Base-by-base conservation (phyloP, 75 land plant genomes). In the Azolla pinnata region DNA sequence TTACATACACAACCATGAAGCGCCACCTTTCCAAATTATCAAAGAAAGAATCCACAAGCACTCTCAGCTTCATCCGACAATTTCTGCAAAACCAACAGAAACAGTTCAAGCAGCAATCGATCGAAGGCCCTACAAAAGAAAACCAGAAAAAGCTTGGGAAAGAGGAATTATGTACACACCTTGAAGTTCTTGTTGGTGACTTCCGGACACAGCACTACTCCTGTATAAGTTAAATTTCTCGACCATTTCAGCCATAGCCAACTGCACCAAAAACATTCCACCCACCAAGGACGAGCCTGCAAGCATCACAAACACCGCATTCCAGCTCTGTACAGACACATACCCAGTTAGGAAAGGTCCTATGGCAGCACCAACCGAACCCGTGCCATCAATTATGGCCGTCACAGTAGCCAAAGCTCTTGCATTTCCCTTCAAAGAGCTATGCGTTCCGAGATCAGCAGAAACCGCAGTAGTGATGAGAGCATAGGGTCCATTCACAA, bases 301-400 rank as follows among this genome's bases (percentile, higher is more conserved):
- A 26, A 75, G 68, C 73, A 75, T 65, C 25, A 38, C 56, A 55
- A 77, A 77, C 21, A 77, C 80, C 14, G 30, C 68, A 29, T 44
- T 59, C 80, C 80, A 77, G 16, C 80, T 65, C 31, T 12, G 31
- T 27, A 16, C 49, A 54, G 62, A 57, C 33, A 57, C 45, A 45
- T 56, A 70, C 17, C 74, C 74, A 8, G 63, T 71, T 24, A 71
- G 18, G 26, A 52, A 33, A 7, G 67, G 67, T 5, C 63, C 65
- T 20, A 69, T 26, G 9, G 72, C 72, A 10, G 72, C 72, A 25
- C 72, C 72, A 53, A 60, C 38, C 1, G 72, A 69, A 3, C 72
- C 64, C 18, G 63, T 60, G 16, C 72, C 70, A 44, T 69, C 72
- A 30, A 69, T 69, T 7, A 62, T 69, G 19, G 72, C 72, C 8